Percentiles rank a stretch among this genome's conserved stretches.
phyloP scores from a whole-genome alignment of 1,284 basidiomycete species.

The Apiotrichum gamsii region DNA sequence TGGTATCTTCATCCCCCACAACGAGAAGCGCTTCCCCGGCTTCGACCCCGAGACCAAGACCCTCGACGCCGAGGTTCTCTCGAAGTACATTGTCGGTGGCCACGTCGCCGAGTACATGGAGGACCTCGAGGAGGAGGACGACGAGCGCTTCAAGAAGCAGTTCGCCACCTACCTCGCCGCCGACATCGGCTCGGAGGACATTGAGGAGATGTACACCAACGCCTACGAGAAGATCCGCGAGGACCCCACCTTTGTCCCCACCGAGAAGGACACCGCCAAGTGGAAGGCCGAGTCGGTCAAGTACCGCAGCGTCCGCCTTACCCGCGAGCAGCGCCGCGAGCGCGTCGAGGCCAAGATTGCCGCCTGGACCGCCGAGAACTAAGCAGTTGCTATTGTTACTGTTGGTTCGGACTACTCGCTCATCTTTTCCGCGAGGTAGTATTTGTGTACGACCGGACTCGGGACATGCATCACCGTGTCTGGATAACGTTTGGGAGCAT shows the following conservation, averaged over 20 bases:
- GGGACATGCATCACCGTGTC: conserved; percentile 11
- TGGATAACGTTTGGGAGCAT: conserved; percentile 1
- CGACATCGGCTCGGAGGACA: conserved; percentile 91
- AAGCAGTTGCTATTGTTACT: not conserved
- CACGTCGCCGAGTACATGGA: conserved; percentile 99
- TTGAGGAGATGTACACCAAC: conserved; percentile 90
- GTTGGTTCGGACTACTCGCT: conserved; percentile 15
- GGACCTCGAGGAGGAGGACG: conserved; percentile 98
- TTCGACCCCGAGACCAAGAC: conserved; percentile 92
- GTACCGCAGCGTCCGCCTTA: conserved; percentile 66
- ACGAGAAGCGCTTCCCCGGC: conserved; percentile 96
- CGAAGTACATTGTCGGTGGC: conserved; percentile 97
- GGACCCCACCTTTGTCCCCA: conserved; percentile 83
- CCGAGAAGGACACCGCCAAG: conserved; percentile 77
- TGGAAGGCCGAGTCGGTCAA: conserved; percentile 85
- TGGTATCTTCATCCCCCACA: conserved; percentile 97
- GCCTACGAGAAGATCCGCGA: conserved; percentile 93
- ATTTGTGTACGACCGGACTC: conserved; percentile 1
- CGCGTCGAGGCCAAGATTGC: conserved; percentile 76
- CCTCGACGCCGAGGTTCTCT: conserved; percentile 88
- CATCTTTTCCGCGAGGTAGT: not conserved
- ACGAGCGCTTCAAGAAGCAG: conserved; percentile 99
- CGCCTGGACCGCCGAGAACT: conserved; percentile 63
- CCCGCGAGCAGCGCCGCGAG: conserved; percentile 67
- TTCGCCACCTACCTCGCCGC: conserved; percentile 93